A percentile compares a stretch with the other conserved stretches of the same genome.
phyloP scores from a whole-genome alignment of 2,329 filamentous ascomycete genomes.

The Aspergillus versicolor region DNA sequence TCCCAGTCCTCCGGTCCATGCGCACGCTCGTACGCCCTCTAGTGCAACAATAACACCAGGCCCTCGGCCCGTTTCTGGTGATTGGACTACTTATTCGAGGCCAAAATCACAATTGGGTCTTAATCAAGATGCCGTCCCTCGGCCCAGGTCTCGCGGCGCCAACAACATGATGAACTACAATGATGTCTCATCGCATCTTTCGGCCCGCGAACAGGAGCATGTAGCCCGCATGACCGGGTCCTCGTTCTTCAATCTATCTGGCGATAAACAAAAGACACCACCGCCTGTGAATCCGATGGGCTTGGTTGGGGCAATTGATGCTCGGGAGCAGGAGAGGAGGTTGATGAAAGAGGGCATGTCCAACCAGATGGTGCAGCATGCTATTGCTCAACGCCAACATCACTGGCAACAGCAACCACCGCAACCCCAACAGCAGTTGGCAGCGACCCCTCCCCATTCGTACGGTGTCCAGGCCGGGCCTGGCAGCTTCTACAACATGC shows the following conservation, averaged over 20 bases:
- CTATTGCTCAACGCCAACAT: constrained; percentile 67
- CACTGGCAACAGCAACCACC: constrained; percentile 42
- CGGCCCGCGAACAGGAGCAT: constrained; percentile 83
- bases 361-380: constrained; percentile 70
- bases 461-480: constrained; percentile 18
- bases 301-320: constrained; percentile 76
- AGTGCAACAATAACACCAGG: constrained; percentile 42
- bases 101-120: constrained; percentile 34
- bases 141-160: constrained; percentile 58
- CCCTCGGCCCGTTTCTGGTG: constrained; percentile 36
- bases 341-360: constrained; percentile 68
- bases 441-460: constrained; percentile 13
- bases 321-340: constrained; percentile 73
- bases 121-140: constrained; percentile 24
- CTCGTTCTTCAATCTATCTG: constrained; percentile 68
- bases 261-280: constrained; percentile 52
- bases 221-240: constrained; percentile 78
- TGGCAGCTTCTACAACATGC: constrained; percentile 34
- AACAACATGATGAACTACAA: constrained; percentile 50
- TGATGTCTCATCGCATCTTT: constrained; percentile 63
- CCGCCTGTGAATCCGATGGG: constrained; percentile 55
- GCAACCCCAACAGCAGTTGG: constrained; percentile 33
- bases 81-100: constrained; percentile 37
- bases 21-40: constrained; percentile 62
- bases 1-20: constrained; percentile 55